Base-by-base conservation (phyloP, 768 basidiomycete species). In the Mrakia gelida region DNA sequence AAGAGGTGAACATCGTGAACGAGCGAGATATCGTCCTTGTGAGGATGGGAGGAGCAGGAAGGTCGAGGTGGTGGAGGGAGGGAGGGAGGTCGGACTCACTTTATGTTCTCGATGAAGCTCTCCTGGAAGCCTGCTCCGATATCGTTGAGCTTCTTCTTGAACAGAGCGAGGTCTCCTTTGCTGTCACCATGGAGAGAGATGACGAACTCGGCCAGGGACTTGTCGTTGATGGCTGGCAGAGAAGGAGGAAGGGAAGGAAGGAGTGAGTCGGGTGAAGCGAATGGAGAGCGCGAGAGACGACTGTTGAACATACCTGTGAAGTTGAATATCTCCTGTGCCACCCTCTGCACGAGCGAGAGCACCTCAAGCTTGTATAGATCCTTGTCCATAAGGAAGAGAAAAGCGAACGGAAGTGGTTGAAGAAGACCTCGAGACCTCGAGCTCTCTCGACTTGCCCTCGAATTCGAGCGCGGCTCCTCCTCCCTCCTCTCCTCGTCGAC, bases 321-420 rank as follows among this genome's bases (percentile, higher is more conserved):
- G 82, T 97, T 98, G 85, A 91, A 90, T 67, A 98, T 89, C 83
- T 98, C 95, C 84, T 95, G 93, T 0, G 92, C 92, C 82, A 99
- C 92, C 84, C 93, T 92, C 78, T 92, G 90, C 77, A 97, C 91
- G 61, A 98, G 87, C 54, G 94, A 95, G 70, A 99, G 90, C 79
- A 92, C 88, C 85, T 98, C 97, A 85, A 99, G 92, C 84, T 93
- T 90, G 86, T 95, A 92, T 79, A 99, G 86, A 86, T 95, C 94
- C 81, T 83, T 81, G 72, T 81, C 81, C 79, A 80, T 80, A 16
- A 5, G 71, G 56, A 30, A 54, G 9, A 49, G 32, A n/a, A 43
- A 56, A 21, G 54, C 26, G 71, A 18, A 59, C 8, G 7, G 72
- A 41, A 34, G 72, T n/a, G 34, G 34, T 30, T n/a, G 72, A 38